Evolutionary conservation across 441 rosid genomes (phyloP), one percentile per base, ranked within the genome.

Genomic region (Brassica balearica): DNA sequence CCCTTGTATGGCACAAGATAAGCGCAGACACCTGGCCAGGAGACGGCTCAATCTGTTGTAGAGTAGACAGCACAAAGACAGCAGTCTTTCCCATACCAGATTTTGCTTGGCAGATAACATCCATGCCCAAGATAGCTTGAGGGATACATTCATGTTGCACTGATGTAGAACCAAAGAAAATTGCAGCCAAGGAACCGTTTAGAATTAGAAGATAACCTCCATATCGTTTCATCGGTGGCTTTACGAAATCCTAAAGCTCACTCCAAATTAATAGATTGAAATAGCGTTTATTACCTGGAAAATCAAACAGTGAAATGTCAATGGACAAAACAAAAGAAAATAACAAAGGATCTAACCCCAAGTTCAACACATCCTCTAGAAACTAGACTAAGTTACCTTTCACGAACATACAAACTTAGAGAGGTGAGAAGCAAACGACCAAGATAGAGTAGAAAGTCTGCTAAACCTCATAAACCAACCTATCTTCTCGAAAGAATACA

Each of bases 161-260:
- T 55, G 60, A 17, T 55, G 60, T 0, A 17, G 23, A 17, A 3
- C 11, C 23, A 55, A 55, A 17, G 22, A 55, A 55, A 17, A 55
- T 8, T 56, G 92, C 36, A 88, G 58, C 82, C 80, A 86, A 89
- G 94, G 88, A 85, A 95, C 87, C 90, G 83, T 79, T 84, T 76
- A 83, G 88, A 86, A 93, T 95, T 91, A 88, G 88, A 89, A 83
- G 68, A 87, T 80, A 84, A 84, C 86, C 85, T 85, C 87, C 91
- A 38, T 71, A 84, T 82, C 96, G 88, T 82, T 88, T 83, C 88
- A 87, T 82, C 77, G 88, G 89, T 90, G 84, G 88, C 86, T 83
- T 82, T 85, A 89, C 75, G 76, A 87, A 83, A 89, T 83, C 87
- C 84, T 80, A 29, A 83, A 84, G 84, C 82, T 84, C 80, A 85